These are phyloP conservation scores for Sutorius australiensis DNA, from an alignment of 768 basidiomycete genomes.

Conservation along the genomic window DNA sequence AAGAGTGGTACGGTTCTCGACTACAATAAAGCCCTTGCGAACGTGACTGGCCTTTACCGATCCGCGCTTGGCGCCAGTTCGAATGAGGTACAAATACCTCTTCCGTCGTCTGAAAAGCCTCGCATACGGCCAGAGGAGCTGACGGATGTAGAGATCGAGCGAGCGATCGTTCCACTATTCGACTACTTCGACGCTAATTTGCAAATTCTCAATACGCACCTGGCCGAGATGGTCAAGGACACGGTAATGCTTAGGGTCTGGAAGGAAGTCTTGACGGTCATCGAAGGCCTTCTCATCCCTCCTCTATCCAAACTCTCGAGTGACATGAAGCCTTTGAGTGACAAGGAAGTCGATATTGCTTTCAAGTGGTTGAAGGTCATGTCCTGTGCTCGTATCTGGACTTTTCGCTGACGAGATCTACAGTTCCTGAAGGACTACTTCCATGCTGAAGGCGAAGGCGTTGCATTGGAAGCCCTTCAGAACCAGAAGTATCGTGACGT, in stretches of 20 bases:
- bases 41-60: constrained; percentile 76
- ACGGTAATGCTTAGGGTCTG: constrained; percentile 91
- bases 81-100: constrained; percentile 72
- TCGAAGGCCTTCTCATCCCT: constrained; percentile 88
- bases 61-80: constrained; percentile 66
- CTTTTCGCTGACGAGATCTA: background rate
- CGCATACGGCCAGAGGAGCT: constrained; percentile 76
- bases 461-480: constrained; percentile 81
- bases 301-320: constrained; percentile 81
- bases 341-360: constrained; percentile 98
- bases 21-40: constrained; percentile 87
- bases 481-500: constrained; percentile 95
- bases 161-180: constrained; percentile 85
- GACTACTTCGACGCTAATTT: constrained; percentile 96
- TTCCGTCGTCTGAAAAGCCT: constrained; percentile 71
- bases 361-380: constrained; percentile 94
- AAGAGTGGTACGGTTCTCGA: constrained; percentile 63
- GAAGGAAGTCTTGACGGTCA: constrained; percentile 88
- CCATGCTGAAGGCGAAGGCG: constrained; percentile 88
- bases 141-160: constrained; percentile 91
- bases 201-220: constrained; percentile 82
- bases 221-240: constrained; percentile 81
- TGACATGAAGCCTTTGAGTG: constrained; percentile 87
- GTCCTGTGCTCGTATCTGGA: background rate
- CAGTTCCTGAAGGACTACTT: constrained; percentile 95